Conservation (phyloP, 2,329 filamentous ascomycete genomes). For the Thyridium curvatum region DNA sequence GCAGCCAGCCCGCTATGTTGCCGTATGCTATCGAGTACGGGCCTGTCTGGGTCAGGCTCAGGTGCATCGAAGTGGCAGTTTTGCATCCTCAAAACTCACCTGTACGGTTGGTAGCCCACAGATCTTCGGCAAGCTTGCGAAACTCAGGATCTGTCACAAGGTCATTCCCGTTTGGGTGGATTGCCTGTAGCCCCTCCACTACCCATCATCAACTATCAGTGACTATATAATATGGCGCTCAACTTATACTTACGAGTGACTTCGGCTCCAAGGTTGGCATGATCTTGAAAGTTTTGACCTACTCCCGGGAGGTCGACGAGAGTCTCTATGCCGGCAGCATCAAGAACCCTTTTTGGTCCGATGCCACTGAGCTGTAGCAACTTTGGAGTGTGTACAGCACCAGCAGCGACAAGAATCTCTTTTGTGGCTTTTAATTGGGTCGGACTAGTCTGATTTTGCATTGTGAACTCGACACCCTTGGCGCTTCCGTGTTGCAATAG, state of each 20-base stretch:
- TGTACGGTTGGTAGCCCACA: conserved; percentile 15
- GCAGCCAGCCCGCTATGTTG: conserved; percentile 27
- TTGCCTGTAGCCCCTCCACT: too few relatives aligned
- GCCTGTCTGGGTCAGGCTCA: conserved; percentile 12
- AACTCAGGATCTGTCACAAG: conserved; percentile 7
- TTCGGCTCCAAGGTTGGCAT: conserved; percentile 23
- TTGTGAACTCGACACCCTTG: too few relatives aligned
- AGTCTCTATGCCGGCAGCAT: conserved; percentile 31
- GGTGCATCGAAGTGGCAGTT: too few relatives aligned
- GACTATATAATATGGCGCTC: conserved; percentile 8
- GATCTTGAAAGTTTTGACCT: conserved; percentile 43
- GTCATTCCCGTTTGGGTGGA: too few relatives aligned
- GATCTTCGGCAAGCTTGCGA: conserved; percentile 17
- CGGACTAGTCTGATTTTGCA: too few relatives aligned
- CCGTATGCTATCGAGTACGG: conserved; percentile 25
- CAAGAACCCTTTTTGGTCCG: conserved; percentile 32
- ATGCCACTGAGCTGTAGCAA: conserved; percentile 28
- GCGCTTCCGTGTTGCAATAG: too few relatives aligned
- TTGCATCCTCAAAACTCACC: too few relatives aligned
- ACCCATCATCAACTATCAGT: background rate
- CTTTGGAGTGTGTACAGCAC: conserved; percentile 30
- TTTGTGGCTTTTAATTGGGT: conserved; percentile 14
- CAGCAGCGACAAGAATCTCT: conserved; percentile 37
- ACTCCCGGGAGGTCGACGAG: conserved; percentile 38
- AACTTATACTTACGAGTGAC: conserved; percentile 17